Evolutionary conservation across 23 red algal genomes (phyloP).

Genomic region (Gracilaria domingensis): DNA sequence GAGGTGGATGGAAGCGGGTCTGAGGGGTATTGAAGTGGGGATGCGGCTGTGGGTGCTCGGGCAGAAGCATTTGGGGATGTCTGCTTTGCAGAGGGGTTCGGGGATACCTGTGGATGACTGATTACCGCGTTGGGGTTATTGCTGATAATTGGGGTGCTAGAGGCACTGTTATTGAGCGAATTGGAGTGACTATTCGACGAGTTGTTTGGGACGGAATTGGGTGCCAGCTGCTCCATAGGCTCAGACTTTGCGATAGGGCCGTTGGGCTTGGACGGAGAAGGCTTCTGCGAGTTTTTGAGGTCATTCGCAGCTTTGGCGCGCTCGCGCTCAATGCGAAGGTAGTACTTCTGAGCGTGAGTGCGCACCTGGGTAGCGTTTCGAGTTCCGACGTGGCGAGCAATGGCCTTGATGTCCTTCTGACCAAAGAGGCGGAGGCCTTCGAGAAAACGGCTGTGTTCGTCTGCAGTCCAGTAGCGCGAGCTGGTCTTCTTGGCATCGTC

Average conservation of each 20-base stretch:
- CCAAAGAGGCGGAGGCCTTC: slow-evolving; percentile 89
- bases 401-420: slow-evolving; percentile 89
- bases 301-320: slow-evolving; percentile 53
- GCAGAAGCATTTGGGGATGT: not conserved
- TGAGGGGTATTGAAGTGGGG: not conserved
- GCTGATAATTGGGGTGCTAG: not conserved
- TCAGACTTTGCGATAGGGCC: not conserved
- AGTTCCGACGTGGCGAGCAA: slow-evolving; percentile 87
- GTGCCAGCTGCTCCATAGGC: not conserved
- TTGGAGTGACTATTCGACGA: slow-evolving; percentile 12
- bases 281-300: slow-evolving; percentile 17
- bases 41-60: not conserved
- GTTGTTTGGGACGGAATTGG: not conserved
- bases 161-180: slow-evolving; percentile 38
- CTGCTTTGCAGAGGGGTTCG: not conserved
- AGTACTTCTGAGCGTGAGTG: slow-evolving; percentile 98
- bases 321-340: slow-evolving; percentile 86
- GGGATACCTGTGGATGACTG: not conserved
- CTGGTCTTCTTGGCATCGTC: slow-evolving; percentile 76
- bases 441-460: slow-evolving; percentile 93
- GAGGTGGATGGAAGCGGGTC: slow-evolving; percentile 12
- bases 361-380: slow-evolving; percentile 95
- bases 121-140: slow-evolving; percentile 9
- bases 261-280: not conserved
- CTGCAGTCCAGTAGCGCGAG: slow-evolving; percentile 93